phyloP scores from a whole-genome alignment of 208 protist species.

The Herpetomonas samuelpessoai region DNA sequence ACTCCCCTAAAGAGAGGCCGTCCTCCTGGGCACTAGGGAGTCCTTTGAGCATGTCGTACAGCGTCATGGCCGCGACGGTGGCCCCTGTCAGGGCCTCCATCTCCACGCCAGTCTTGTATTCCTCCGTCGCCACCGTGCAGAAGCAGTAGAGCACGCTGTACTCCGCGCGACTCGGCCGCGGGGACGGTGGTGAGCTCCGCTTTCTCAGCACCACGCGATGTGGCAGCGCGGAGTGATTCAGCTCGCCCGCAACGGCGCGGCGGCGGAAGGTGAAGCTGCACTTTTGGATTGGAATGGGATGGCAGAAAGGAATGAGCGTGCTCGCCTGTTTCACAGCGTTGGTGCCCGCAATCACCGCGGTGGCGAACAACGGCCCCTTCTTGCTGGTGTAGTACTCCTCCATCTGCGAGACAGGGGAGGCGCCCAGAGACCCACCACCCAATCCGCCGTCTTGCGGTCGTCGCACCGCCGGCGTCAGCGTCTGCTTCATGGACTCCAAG shows the following conservation, averaged over 20 bases:
- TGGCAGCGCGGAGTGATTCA: conserved; percentile 56
- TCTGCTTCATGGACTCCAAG: conserved; percentile 74
- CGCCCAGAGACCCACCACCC: no score
- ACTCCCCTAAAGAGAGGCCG: conserved; percentile 70
- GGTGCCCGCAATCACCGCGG: conserved; percentile 88
- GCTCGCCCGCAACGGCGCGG: conserved; percentile 32
- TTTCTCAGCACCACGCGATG: conserved; percentile 77
- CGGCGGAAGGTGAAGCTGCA: conserved; percentile 88
- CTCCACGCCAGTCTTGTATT: conserved; percentile 92
- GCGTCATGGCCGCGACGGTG: conserved; percentile 81
- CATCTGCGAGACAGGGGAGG: conserved; percentile 48
- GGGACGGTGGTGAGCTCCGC: conserved; percentile 34
- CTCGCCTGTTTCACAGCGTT: conserved; percentile 93
- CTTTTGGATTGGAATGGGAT: conserved; percentile 87
- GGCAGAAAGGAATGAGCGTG: conserved; percentile 95
- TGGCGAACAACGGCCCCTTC: conserved; percentile 84
- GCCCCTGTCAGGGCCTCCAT: conserved; percentile 96
- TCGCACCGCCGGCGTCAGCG: conserved; percentile 36
- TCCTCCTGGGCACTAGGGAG: conserved; percentile 81
- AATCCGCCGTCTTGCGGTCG: neutral
- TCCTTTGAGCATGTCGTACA: conserved; percentile 87
- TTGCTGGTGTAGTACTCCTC: conserved; percentile 88
- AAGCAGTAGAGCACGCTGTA: conserved; percentile 87
- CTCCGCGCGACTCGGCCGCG: conserved; percentile 27
- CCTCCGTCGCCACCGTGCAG: conserved; percentile 82